These are phyloP conservation scores for Lunularia cruciata DNA, from an alignment of 225 moss, liverwort and hornwort species.

Conservation along the genomic window DNA sequence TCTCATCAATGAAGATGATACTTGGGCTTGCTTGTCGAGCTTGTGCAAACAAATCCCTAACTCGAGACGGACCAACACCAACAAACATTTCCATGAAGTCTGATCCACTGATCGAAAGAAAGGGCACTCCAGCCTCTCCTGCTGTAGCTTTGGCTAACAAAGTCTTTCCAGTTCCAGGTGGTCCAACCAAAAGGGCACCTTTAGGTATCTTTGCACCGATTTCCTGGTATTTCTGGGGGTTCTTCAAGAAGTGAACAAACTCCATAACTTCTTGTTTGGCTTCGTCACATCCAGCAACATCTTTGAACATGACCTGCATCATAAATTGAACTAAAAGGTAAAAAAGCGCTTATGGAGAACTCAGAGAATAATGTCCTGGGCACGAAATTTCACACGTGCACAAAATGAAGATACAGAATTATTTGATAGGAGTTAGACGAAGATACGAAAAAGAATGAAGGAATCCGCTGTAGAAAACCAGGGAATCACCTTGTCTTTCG, in stretches of 20 bases:
- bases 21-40: conserved; percentile 96
- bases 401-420: too few species aligned
- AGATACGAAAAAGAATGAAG: neutral
- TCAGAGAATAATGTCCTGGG: too few species aligned
- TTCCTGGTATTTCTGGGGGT: conserved; percentile 91
- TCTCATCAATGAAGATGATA: conserved; percentile 98
- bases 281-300: conserved; percentile 98
- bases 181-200: conserved; percentile 96
- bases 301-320: conserved; percentile 93
- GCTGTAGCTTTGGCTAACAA: conserved; percentile 95
- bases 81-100: conserved; percentile 99
- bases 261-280: conserved; percentile 99
- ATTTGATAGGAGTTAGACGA: too few species aligned
- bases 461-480: too few species aligned
- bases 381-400: too few species aligned
- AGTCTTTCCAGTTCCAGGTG: conserved; percentile 96
- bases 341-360: too few species aligned
- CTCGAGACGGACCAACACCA: conserved; percentile 97
- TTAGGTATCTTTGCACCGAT: conserved; percentile 98
- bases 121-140: conserved; percentile 96
- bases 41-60: conserved; percentile 96
- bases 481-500: conserved; percentile 99
- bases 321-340: neutral
- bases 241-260: conserved; percentile 98
- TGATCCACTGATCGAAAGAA: conserved; percentile 97